Conservation (phyloP, 164 flowering plant genomes). For the Tetrastigma voinierianum region DNA sequence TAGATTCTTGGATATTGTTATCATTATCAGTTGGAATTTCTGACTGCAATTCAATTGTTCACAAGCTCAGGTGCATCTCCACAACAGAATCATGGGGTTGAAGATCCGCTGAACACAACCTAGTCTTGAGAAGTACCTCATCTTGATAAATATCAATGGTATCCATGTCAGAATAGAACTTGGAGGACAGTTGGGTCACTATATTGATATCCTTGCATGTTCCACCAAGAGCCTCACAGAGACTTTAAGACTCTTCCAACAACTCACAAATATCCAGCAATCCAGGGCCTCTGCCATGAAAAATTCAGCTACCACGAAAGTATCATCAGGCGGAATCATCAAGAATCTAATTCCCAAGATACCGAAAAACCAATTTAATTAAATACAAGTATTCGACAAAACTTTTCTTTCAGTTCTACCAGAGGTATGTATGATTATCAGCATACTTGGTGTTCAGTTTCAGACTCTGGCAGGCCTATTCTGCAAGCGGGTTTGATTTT, state of each 20-base stretch:
- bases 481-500: conserved; percentile 67
- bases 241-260: conserved; percentile 66
- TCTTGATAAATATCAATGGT: conserved; percentile 70
- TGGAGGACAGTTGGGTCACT: conserved; percentile 76
- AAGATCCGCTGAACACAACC: conserved; percentile 64
- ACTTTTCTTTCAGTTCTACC: conserved; percentile 89
- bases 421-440: conserved; percentile 90
- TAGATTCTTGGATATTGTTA: too few species aligned
- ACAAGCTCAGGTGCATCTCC: conserved; percentile 72
- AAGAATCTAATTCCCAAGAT: conserved; percentile 62
- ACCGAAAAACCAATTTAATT: conserved; percentile 57
- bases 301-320: conserved; percentile 62
- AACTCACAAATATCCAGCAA: conserved; percentile 80
- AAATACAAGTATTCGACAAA: conserved; percentile 56
- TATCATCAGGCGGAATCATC: conserved; percentile 67
- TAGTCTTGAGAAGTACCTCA: conserved; percentile 82
- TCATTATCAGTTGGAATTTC: neutral
- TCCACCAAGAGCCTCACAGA: conserved; percentile 76
- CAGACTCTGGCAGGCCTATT: conserved; percentile 60
- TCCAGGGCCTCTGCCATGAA: conserved; percentile 75
- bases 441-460: conserved; percentile 79
- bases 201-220: conserved; percentile 83
- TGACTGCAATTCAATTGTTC: neutral
- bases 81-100: conserved; percentile 64
- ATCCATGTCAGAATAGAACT: conserved; percentile 78